Conservation (phyloP, 805 yeast genomes). For the Wickerhamomyces silvicola region DNA sequence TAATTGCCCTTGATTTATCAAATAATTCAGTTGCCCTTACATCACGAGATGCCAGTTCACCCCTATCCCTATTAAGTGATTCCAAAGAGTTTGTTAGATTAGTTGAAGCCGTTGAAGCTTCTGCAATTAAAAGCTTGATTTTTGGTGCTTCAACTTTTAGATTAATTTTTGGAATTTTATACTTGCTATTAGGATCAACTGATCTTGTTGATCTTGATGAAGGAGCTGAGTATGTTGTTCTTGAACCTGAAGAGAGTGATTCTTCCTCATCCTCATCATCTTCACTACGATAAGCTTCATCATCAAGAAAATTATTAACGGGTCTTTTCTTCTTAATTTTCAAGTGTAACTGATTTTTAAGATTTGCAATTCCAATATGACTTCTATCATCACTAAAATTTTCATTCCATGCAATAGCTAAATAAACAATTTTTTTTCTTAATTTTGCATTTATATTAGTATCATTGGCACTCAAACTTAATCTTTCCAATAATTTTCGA, state of each 20-base stretch:
- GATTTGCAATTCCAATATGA: conserved; percentile 39
- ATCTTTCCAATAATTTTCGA: conserved; percentile 56
- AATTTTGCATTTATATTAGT: conserved; percentile 41
- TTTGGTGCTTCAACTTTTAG: conserved; percentile 66
- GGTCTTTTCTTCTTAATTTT: conserved; percentile 16
- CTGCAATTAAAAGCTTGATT: conserved; percentile 62
- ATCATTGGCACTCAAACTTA: conserved; percentile 42
- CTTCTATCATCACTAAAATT: conserved; percentile 46
- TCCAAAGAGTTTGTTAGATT: conserved; percentile 55
- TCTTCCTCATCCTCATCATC: conserved; percentile 25
- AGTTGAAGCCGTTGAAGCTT: conserved; percentile 69
- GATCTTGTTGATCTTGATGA: conserved; percentile 2
- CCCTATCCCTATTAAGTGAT: conserved; percentile 34
- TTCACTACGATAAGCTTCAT: conserved; percentile 39
- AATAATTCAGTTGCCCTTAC: conserved; percentile 56
- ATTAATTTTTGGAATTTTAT: conserved; percentile 61
- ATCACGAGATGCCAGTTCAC: conserved; percentile 58
- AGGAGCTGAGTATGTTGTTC: neutral
- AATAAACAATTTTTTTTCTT: conserved; percentile 37
- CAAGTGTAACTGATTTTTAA: conserved; percentile 41
- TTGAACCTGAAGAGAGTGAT: conserved; percentile 5
- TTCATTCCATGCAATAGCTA: conserved; percentile 62
- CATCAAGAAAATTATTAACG: conserved; percentile 38
- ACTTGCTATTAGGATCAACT: conserved; percentile 39
- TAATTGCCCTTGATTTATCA: conserved; percentile 63